A percentile compares a stretch with the other conserved stretches of the same genome.
These are phyloP conservation scores for Tricholomella constricta DNA, from an alignment of 768 basidiomycete species.

Conservation along the genomic window DNA sequence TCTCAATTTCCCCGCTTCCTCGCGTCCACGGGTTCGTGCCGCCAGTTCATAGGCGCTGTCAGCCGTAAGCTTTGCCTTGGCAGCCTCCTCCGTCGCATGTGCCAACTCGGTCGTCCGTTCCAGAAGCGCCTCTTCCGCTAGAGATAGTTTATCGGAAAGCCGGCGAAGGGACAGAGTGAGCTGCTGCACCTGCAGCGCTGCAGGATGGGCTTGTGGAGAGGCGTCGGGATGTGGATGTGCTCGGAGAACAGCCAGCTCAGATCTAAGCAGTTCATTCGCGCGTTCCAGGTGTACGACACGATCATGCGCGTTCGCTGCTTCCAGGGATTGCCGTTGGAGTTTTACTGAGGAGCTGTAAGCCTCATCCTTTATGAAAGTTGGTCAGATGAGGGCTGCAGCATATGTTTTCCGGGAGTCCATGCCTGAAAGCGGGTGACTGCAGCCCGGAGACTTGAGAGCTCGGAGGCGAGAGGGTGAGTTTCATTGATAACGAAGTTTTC, in stretches of 20 bases:
- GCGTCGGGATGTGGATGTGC: constrained; percentile 48
- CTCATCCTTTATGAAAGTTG: constrained; percentile 55
- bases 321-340: constrained; percentile 63
- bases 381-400: constrained; percentile 13
- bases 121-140: constrained; percentile 58
- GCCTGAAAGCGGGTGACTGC: constrained; percentile 55
- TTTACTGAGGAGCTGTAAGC: constrained; percentile 65
- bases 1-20: constrained; percentile 52
- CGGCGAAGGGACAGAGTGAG: constrained; percentile 70
- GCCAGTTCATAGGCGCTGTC: constrained; percentile 60
- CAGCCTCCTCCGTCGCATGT: constrained; percentile 42
- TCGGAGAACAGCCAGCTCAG: constrained; percentile 59
- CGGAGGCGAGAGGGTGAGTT: constrained; percentile 47
- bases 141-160: constrained; percentile 65
- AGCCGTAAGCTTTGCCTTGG: constrained; percentile 40
- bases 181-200: constrained; percentile 42
- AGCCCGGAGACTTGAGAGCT: constrained; percentile 47
- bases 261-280: constrained; percentile 57
- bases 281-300: constrained; percentile 51
- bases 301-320: constrained; percentile 50
- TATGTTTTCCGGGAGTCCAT: constrained; percentile 15
- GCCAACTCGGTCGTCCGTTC: constrained; percentile 51
- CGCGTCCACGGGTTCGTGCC: constrained; percentile 51
- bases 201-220: constrained; percentile 25
- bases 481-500: constrained; percentile 20